Evolutionary conservation across 805 yeast genomes (phyloP).

Genomic region (Lachancea kluyveri): DNA sequence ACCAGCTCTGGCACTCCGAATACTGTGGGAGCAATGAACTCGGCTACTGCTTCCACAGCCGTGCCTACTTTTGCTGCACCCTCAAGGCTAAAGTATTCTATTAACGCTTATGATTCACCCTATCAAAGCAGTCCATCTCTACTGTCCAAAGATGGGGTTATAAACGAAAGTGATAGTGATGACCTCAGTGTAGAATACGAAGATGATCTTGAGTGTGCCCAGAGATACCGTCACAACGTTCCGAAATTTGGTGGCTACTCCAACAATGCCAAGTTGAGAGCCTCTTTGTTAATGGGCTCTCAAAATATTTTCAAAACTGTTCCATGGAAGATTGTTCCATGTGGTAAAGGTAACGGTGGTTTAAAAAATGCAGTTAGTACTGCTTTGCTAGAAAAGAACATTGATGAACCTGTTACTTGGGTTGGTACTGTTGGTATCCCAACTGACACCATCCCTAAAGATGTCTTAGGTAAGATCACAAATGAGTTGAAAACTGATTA

Average conservation of each 20-base stretch:
- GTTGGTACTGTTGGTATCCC: slow-evolving; percentile 93
- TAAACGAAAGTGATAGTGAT: slow-evolving; percentile 13
- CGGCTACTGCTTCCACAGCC: background rate
- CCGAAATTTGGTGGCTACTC: slow-evolving; percentile 71
- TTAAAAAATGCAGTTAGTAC: slow-evolving; percentile 74
- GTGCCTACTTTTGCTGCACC: background rate
- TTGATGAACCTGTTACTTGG: slow-evolving; percentile 49
- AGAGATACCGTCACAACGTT: slow-evolving; percentile 21
- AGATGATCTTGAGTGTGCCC: slow-evolving; percentile 8
- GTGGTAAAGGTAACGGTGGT: slow-evolving; percentile 79
- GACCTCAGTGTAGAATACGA: slow-evolving; percentile 23
- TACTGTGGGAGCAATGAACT: slow-evolving; percentile 1
- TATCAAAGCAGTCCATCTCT: slow-evolving; percentile 1
- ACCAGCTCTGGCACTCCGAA: background rate
- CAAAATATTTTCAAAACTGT: slow-evolving; percentile 40
- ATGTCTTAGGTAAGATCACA: slow-evolving; percentile 49
- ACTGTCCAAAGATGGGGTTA: slow-evolving; percentile 4
- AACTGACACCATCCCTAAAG: slow-evolving; percentile 66
- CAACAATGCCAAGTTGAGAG: slow-evolving; percentile 44
- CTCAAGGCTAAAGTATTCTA: background rate
- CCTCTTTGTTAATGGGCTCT: slow-evolving; percentile 31
- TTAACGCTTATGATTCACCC: background rate
- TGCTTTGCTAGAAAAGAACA: slow-evolving; percentile 40
- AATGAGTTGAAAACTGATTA: slow-evolving; percentile 41
- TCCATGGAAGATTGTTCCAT: slow-evolving; percentile 70